These are phyloP conservation scores for Pseudoscleropodium purum DNA, from an alignment of 225 moss, liverwort and hornwort species.

Conservation along the genomic window DNA sequence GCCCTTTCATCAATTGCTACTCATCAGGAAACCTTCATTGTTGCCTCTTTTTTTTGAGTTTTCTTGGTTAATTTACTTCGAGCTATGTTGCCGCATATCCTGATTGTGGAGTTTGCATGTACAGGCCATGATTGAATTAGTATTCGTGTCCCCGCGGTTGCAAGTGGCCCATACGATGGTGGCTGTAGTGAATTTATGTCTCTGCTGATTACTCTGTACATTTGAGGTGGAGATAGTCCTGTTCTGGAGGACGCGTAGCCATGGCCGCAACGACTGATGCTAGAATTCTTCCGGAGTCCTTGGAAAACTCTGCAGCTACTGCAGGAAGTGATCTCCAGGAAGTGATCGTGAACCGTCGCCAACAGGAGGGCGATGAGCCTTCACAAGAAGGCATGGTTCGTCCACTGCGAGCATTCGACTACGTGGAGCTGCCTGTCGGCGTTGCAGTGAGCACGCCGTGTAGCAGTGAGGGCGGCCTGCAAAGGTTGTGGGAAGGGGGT, in stretches of 20 bases:
- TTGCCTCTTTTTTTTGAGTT: neutral
- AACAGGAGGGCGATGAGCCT: neutral
- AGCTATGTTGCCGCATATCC: neutral
- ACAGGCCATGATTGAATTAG: neutral
- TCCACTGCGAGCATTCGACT: conserved; percentile 30
- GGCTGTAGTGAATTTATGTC: neutral
- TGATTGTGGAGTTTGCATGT: conserved; percentile 8
- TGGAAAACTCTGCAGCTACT: neutral
- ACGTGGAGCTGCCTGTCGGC: conserved; percentile 32
- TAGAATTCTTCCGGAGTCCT: neutral
- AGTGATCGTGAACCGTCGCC: conserved; percentile 15
- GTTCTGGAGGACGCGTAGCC: neutral
- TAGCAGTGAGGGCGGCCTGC: conserved; percentile 25
- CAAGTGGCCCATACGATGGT: neutral
- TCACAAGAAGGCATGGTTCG: neutral
- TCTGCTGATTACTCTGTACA: neutral
- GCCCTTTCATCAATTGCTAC: conserved; percentile 1
- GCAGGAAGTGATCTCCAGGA: conserved; percentile 4
- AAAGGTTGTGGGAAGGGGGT: conserved; percentile 54
- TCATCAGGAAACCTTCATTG: neutral
- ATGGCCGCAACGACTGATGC: conserved; percentile 17
- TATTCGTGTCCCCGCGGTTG: neutral
- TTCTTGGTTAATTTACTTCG: neutral
- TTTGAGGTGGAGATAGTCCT: neutral
- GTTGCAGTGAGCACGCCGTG: conserved; percentile 17